Evolutionary conservation across 208 protist species (phyloP).

Genomic region (Tritrichomonas musculus): DNA sequence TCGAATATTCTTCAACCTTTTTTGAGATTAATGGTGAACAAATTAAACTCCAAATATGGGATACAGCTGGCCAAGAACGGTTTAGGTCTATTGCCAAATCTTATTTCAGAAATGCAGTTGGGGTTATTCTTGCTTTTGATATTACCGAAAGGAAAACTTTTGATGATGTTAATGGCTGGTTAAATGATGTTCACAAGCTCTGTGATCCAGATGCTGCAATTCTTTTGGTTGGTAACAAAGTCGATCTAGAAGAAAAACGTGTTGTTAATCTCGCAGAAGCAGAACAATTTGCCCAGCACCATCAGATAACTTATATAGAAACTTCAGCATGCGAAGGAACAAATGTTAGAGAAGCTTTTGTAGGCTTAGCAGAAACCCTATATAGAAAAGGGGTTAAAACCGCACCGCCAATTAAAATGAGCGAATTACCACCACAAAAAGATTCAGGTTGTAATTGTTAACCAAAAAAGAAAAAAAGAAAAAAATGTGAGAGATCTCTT

Average conservation of each 20-base stretch:
- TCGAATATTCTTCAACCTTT: background rate
- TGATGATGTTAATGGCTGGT: background rate
- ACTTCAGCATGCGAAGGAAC: background rate
- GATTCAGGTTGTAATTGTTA: too few relatives aligned
- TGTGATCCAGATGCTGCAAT: background rate
- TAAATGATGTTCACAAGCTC: background rate
- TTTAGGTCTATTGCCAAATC: background rate
- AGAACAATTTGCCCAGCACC: background rate
- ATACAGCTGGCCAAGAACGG: background rate
- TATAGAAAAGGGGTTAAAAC: too few relatives aligned
- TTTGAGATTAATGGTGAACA: background rate
- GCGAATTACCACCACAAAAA: too few relatives aligned
- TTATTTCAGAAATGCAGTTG: background rate
- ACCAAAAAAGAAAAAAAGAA: too few relatives aligned
- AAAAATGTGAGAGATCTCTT: too few relatives aligned
- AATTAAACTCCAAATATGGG: constrained; percentile 32
- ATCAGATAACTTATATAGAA: background rate
- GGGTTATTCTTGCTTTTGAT: background rate
- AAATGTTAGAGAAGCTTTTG: constrained; percentile 28
- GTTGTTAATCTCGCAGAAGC: background rate
- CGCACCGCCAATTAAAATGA: too few relatives aligned
- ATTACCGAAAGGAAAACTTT: too few relatives aligned
- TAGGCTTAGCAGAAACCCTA: background rate
- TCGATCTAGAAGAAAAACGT: background rate
- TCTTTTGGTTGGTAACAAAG: background rate